Base-by-base conservation (phyloP, 2,329 filamentous ascomycete species). In the Hansfordia pulvinata region DNA sequence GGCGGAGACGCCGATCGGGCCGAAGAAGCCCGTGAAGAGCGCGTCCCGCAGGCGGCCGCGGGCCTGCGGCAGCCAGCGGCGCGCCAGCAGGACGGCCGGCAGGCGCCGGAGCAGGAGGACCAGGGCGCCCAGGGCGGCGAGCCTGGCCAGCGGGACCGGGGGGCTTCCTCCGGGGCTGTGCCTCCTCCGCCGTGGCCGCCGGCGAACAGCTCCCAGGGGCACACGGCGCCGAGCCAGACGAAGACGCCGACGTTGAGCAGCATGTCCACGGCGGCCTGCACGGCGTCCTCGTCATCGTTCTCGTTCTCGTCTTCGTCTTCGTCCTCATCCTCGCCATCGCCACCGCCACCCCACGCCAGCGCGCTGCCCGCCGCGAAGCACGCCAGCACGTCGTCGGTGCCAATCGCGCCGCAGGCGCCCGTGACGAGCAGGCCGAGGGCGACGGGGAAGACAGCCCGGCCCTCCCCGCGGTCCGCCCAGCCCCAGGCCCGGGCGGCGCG, bases 101-200 rank as follows among this genome's bases (percentile, higher is more conserved):
- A 32, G n/a, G 9, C 33, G 26, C 18, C 31, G 25, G 18, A 33
- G 21, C 7, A 32, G 10, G 6, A 34, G 22, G 19, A 35, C 20
- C 11, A 33, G 20, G 18, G 28, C 15, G 6, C 22, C 33, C 4
- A 35, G 31, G 13, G 33, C 8, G 7, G 33, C n/a, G 7, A 38
- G 26, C 3, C 27, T 25, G 9, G 17, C 19, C 8, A 28, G 7
- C 7, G 30, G 26, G 10, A 74, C 58, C 10, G 35, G 18, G 21
- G 11, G 9, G 16, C 12, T 25, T n/a, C n/a, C n/a, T n/a, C n/a
- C n/a, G n/a, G n/a, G n/a, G n/a, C n/a, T n/a, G n/a, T n/a, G n/a
- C n/a, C n/a, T n/a, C n/a, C n/a, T n/a, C n/a, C n/a, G n/a, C n/a
- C n/a, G n/a, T n/a, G n/a, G n/a, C n/a, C n/a, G 16, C 32, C 23